A percentile compares a stretch with the other conserved stretches of the same genome.
Conservation (phyloP, 768 basidiomycete genomes). For the Thelephora aurantiotincta region DNA sequence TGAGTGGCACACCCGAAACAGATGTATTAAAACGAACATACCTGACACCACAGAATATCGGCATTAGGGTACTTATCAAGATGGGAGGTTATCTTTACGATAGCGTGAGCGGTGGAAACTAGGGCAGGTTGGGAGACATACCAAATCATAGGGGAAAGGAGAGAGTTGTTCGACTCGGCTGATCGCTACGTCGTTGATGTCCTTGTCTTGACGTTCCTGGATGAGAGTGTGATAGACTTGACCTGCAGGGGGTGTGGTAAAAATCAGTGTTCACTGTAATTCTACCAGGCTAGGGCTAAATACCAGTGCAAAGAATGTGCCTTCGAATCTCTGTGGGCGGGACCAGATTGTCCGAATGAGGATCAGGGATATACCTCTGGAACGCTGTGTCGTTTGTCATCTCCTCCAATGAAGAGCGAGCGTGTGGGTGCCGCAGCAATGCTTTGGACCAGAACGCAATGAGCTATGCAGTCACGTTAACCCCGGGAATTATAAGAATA, state of each 20-base stretch:
- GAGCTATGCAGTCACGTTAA: slow-evolving; percentile 30
- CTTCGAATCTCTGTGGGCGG: slow-evolving; percentile 78
- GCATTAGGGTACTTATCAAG: slow-evolving; percentile 96
- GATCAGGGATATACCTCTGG: slow-evolving; percentile 87
- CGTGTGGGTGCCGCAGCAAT: slow-evolving; percentile 87
- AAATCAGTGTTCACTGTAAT: neutral
- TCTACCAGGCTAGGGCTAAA: slow-evolving; percentile 3
- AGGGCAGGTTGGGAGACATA: slow-evolving; percentile 21
- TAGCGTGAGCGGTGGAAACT: slow-evolving; percentile 5
- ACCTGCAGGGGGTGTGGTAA: slow-evolving; percentile 27
- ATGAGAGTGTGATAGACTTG: slow-evolving; percentile 90
- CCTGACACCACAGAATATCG: slow-evolving; percentile 85
- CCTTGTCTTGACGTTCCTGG: slow-evolving; percentile 81
- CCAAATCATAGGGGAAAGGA: slow-evolving; percentile 93
- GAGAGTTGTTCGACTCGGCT: slow-evolving; percentile 91
- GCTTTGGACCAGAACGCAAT: slow-evolving; percentile 96
- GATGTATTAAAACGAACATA: slow-evolving; percentile 14
- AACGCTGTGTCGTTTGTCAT: slow-evolving; percentile 85
- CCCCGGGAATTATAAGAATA: neutral
- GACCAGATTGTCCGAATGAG: slow-evolving; percentile 55
- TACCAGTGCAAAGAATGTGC: slow-evolving; percentile 82
- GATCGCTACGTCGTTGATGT: slow-evolving; percentile 88
- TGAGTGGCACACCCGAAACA: neutral
- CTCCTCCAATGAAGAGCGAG: slow-evolving; percentile 75
- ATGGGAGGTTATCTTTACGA: slow-evolving; percentile 67